Conservation (phyloP, 495 filamentous ascomycete species). For the Hypoxylon intermedium region DNA sequence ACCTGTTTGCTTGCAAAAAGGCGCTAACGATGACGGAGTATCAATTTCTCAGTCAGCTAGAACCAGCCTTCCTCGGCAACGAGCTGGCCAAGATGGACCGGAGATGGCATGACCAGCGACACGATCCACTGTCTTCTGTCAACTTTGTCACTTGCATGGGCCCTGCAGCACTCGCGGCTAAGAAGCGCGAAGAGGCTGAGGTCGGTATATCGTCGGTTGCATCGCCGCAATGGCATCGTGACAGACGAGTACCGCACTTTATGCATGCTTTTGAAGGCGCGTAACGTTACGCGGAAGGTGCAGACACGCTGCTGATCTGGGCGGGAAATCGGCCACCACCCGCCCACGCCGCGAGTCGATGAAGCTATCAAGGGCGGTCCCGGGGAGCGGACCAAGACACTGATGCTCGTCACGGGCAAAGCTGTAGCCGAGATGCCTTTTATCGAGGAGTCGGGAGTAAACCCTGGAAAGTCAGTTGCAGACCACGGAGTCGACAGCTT, state of each 20-base stretch:
- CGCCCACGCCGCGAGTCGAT: background rate
- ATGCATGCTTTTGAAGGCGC: conserved; percentile 31
- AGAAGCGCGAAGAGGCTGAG: conserved; percentile 20
- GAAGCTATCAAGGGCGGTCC: background rate
- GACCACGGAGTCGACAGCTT: conserved; percentile 47
- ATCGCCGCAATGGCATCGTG: conserved; percentile 36
- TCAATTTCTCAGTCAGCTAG: conserved; percentile 20
- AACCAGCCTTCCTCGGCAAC: conserved; percentile 27
- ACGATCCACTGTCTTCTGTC: conserved; percentile 38
- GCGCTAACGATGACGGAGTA: conserved; percentile 13
- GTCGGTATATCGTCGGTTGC: conserved; percentile 7
- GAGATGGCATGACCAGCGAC: background rate
- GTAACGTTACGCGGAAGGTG: conserved; percentile 2
- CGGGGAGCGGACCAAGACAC: background rate
- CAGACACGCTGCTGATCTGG: conserved; percentile 2
- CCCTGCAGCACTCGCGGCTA: conserved; percentile 27
- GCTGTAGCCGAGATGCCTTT: conserved; percentile 39
- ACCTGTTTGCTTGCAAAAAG: conserved; percentile 10
- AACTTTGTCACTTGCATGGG: conserved; percentile 41
- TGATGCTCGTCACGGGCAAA: conserved; percentile 17
- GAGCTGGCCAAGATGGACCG: no score
- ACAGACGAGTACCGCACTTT: conserved; percentile 34
- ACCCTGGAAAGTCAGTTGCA: conserved; percentile 36
- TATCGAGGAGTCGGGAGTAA: conserved; percentile 17
- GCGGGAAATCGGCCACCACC: background rate